A percentile compares a stretch with the other conserved stretches of the same genome.
Evolutionary conservation across 768 basidiomycete species (phyloP).

Genomic region (Termitomyces bulborhizus): DNA sequence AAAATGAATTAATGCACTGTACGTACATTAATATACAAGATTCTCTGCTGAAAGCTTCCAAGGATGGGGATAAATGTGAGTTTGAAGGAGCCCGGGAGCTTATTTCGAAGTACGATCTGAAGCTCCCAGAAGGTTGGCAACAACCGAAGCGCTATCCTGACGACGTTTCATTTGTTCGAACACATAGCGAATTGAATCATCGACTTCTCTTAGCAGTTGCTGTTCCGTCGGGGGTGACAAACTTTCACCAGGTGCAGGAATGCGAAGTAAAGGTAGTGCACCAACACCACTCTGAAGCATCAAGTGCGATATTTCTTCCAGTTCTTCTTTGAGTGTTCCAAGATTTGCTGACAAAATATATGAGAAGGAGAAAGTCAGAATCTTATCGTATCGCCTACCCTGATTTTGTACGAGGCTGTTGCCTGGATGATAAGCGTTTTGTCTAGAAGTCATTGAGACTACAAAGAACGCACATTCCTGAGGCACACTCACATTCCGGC

Average conservation of each 20-base stretch:
- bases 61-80: too few species aligned
- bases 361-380: neutral
- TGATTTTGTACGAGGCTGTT: slow-evolving; percentile 49
- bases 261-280: slow-evolving; percentile 46
- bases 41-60: neutral
- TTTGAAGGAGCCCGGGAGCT: neutral
- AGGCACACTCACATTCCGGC: slow-evolving; percentile 43
- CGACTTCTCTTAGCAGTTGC: slow-evolving; percentile 36
- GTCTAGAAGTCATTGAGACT: slow-evolving; percentile 25
- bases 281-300: slow-evolving; percentile 61
- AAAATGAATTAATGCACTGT: too few species aligned
- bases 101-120: slow-evolving; percentile 13
- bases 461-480: neutral
- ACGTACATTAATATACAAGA: neutral
- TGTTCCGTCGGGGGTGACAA: slow-evolving; percentile 36
- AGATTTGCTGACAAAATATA: slow-evolving; percentile 34
- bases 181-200: slow-evolving; percentile 33
- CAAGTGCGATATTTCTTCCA: slow-evolving; percentile 39
- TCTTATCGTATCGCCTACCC: slow-evolving; percentile 25
- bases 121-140: slow-evolving; percentile 22
- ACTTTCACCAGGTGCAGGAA: slow-evolving; percentile 9
- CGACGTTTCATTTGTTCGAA: slow-evolving; percentile 48
- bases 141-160: slow-evolving; percentile 52
- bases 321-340: slow-evolving; percentile 41
- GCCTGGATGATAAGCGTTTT: slow-evolving; percentile 55